Base-by-base conservation (phyloP, 805 yeast genomes). In the Lachancea meyersii region DNA sequence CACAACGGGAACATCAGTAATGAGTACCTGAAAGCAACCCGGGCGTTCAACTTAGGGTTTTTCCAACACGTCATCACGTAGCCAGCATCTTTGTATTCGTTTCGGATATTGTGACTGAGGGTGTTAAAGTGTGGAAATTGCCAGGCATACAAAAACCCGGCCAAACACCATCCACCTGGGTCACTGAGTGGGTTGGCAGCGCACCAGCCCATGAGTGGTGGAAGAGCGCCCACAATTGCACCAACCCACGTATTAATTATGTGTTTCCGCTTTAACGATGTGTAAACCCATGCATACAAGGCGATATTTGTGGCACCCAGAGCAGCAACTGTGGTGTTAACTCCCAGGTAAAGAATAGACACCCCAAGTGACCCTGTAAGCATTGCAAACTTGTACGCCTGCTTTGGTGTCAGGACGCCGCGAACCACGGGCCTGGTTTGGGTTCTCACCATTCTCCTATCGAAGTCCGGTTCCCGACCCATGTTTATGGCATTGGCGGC, bases 191-290 rank as follows among this genome's bases (percentile, higher is more conserved):
- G 76, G 3, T 86, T 78, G 10, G 96, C 84, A 0, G 91, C 87
- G 2, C 96, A 96, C 98, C 98, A 93, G 2, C 98, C 98, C 98
- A 93, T 93, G 39, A 93, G 72, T 17, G 98, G 98, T 0, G 98
- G 98, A 36, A 93, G 85, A 0, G 97, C 98, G 3, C 98, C 98
- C 3, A 93, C 98, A n/a, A 93, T 61, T 0, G 98, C 98, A 16
- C 98, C 98, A 2, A 93, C 93, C 98, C 98, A 93, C 0, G 98
- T 93, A 63, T 93, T 93, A 31, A 85, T 61, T 40, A 93, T 91
- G 19, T 86, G 80, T 46, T 72, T 77, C 43, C 98, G 74, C 59
- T 93, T 93, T 60, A 93, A 67, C 0, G 96, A 82, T 0, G 98
- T 93, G 67, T 93, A 93, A 0, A 82, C 64, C 84, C 97, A 89